These are phyloP conservation scores for Bocquillonia castaneifolia DNA, from an alignment of 441 rosid genomes.

Conservation along the genomic window DNA sequence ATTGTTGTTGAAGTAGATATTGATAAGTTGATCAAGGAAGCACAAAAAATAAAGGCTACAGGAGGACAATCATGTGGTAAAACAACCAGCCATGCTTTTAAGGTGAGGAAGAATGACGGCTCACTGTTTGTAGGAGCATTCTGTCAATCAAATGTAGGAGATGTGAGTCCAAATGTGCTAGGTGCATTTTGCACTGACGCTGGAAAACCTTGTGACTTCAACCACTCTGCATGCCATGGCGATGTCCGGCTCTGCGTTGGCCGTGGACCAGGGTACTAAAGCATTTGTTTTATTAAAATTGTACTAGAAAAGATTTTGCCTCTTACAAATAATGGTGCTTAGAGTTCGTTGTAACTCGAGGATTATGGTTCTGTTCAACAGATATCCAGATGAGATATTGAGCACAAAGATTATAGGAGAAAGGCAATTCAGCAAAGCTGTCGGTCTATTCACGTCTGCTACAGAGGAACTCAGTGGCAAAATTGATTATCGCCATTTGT, in stretches of 20 bases:
- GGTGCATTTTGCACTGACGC: conserved; percentile 50
- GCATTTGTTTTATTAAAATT: background rate
- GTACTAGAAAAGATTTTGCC: background rate
- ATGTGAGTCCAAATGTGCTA: conserved; percentile 51
- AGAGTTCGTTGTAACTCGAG: too few relatives aligned
- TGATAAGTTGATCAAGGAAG: conserved; percentile 21
- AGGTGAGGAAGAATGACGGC: conserved; percentile 48
- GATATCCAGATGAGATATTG: conserved; percentile 47
- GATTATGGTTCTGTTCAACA: conserved; percentile 13
- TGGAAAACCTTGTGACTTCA: conserved; percentile 51
- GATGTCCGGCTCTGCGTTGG: conserved; percentile 49
- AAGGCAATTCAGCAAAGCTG: conserved; percentile 43
- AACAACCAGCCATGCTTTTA: conserved; percentile 43
- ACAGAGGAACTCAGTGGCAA: conserved; percentile 32
- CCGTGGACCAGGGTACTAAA: conserved; percentile 55
- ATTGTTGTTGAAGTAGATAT: conserved; percentile 24
- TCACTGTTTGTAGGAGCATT: conserved; percentile 47
- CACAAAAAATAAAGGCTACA: conserved; percentile 35
- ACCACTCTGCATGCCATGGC: conserved; percentile 53
- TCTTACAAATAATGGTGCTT: background rate
- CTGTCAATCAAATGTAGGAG: conserved; percentile 60
- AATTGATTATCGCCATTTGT: conserved; percentile 43
- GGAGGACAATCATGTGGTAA: conserved; percentile 41
- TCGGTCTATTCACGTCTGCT: conserved; percentile 39
- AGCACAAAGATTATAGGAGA: conserved; percentile 53